Percentiles rank a stretch among this genome's conserved stretches.
Evolutionary conservation across 2,329 filamentous ascomycete genomes (phyloP).

Genomic region (Didymella sp.): DNA sequence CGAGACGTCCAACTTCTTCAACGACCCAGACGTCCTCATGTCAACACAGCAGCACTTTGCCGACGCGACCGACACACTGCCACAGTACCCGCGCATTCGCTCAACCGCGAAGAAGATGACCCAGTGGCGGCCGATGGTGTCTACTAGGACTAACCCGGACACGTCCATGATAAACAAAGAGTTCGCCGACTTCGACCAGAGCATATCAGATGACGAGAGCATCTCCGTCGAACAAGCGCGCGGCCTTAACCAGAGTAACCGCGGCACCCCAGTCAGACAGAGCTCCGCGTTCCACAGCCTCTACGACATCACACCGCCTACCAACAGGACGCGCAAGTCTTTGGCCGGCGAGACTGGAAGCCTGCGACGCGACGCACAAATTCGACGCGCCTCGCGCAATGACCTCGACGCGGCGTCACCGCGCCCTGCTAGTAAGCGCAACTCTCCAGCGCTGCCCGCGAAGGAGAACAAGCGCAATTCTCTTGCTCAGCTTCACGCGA

Average conservation of each 20-base stretch:
- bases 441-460: conserved; percentile 41
- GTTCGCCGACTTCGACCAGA: conserved; percentile 53
- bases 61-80: conserved; percentile 46
- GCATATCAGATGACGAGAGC: conserved; percentile 53
- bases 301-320: conserved; percentile 57
- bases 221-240: conserved; percentile 66
- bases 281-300: conserved; percentile 61
- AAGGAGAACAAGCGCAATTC: conserved; percentile 55
- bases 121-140: conserved; percentile 46
- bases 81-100: conserved; percentile 45
- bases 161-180: conserved; percentile 51
- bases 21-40: conserved; percentile 47
- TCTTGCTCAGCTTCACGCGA: conserved; percentile 64
- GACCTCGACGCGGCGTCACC: conserved; percentile 50
- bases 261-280: conserved; percentile 51
- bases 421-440: conserved; percentile 49
- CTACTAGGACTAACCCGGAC: conserved; percentile 45
- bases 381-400: conserved; percentile 54
- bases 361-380: conserved; percentile 55
- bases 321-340: conserved; percentile 46
- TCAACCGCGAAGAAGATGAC: conserved; percentile 50
- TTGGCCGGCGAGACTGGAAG: conserved; percentile 44
- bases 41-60: conserved; percentile 50
- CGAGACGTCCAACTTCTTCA: conserved; percentile 38
- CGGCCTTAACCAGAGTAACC: conserved; percentile 53